These are phyloP conservation scores for Tetrahymena thermophila DNA, from an alignment of 73 alveolate species.

Conservation along the genomic window DNA sequence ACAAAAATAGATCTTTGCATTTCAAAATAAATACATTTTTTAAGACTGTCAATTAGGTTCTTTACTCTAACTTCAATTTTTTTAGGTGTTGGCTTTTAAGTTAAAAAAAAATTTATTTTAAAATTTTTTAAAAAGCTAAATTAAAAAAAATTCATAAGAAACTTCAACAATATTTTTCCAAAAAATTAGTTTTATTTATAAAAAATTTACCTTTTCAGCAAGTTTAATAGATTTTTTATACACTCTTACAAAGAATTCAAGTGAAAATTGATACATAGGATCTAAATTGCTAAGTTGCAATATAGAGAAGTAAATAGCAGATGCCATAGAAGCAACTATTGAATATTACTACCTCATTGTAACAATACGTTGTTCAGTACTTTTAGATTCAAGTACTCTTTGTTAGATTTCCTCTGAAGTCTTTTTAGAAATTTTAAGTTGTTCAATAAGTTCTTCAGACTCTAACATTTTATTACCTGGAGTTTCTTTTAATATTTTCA, in stretches of 20 bases:
- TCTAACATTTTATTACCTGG: slow-evolving; percentile 81
- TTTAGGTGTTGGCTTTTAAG: slow-evolving; percentile 28
- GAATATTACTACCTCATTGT: slow-evolving; percentile 80
- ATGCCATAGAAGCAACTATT: slow-evolving; percentile 83
- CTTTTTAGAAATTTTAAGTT: slow-evolving; percentile 78
- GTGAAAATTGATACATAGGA: slow-evolving; percentile 93
- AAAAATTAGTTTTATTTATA: slow-evolving; percentile 68
- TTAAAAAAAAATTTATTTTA: too few species aligned
- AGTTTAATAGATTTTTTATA: slow-evolving; percentile 71
- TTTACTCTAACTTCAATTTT: slow-evolving; percentile 65
- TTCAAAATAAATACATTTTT: slow-evolving; percentile 51
- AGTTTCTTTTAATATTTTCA: slow-evolving; percentile 68
- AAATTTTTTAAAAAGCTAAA: not conserved
- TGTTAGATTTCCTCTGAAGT: slow-evolving; percentile 77
- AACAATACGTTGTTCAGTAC: slow-evolving; percentile 84
- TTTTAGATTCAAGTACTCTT: slow-evolving; percentile 83
- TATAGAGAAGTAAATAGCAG: slow-evolving; percentile 81
- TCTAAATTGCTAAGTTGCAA: slow-evolving; percentile 80
- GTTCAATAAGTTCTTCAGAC: slow-evolving; percentile 78
- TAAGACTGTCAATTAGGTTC: slow-evolving; percentile 59
- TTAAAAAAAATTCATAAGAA: slow-evolving; percentile 50
- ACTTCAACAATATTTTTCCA: slow-evolving; percentile 40
- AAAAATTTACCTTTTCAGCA: slow-evolving; percentile 66
- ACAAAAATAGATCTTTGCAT: slow-evolving; percentile 90
- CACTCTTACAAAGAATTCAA: slow-evolving; percentile 79